Evolutionary conservation across 805 yeast species (phyloP).

Genomic region (Hanseniaspora singularis): DNA sequence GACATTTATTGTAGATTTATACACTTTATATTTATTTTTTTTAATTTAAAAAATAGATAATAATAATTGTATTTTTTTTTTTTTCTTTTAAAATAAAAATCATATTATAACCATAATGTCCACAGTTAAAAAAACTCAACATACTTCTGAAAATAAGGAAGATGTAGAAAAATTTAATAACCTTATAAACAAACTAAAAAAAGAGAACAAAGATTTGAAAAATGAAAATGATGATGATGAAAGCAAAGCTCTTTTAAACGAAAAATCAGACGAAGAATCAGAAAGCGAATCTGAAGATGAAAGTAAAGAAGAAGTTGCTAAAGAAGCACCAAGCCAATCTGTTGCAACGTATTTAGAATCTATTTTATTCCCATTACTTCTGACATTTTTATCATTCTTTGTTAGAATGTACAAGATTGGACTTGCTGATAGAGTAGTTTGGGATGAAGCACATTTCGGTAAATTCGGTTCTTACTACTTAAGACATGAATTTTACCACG

Average conservation of each 20-base stretch:
- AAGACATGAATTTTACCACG: constrained; percentile 69
- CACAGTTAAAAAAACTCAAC: background rate
- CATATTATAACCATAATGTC: background rate
- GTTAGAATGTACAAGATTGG: constrained; percentile 52
- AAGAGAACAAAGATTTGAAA: background rate
- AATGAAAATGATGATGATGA: background rate
- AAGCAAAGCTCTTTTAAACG: background rate
- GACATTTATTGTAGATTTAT: too few species aligned
- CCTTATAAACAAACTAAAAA: constrained; percentile 8
- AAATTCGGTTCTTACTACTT: constrained; percentile 73
- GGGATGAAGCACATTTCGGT: constrained; percentile 91
- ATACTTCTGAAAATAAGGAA: constrained; percentile 4
- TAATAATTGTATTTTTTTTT: background rate
- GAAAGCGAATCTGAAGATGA: constrained; percentile 15
- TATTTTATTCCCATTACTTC: constrained; percentile 33
- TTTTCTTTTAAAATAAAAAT: background rate
- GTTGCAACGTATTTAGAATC: constrained; percentile 26
- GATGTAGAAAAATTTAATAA: constrained; percentile 12
- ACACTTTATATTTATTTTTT: background rate
- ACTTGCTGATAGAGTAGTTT: constrained; percentile 48
- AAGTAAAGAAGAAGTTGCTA: constrained; percentile 8
- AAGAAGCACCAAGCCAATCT: constrained; percentile 17
- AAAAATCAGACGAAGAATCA: background rate
- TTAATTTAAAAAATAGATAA: too few species aligned
- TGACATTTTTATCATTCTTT: constrained; percentile 38